A percentile compares a stretch with the other conserved stretches of the same genome.
Evolutionary conservation across 768 basidiomycete genomes (phyloP).

Genomic region (Dentipellis sp.): DNA sequence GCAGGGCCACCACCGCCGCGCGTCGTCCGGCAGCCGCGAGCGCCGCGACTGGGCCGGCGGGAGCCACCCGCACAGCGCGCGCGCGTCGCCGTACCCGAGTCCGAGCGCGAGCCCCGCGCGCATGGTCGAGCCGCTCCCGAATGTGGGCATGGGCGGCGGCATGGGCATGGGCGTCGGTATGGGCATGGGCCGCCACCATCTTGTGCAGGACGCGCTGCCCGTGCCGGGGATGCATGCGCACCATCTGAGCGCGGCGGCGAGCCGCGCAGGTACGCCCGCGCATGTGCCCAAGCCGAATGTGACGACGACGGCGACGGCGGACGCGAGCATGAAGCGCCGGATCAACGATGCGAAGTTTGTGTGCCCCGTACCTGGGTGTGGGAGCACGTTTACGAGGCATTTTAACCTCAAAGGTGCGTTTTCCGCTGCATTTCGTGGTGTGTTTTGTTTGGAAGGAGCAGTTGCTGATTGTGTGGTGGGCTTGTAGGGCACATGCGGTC

Average conservation of each 20-base stretch:
- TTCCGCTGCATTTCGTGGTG: neutral
- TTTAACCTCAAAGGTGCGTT: slow-evolving; percentile 83
- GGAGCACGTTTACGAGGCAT: slow-evolving; percentile 92
- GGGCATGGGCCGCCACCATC: neutral
- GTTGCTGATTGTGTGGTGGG: neutral
- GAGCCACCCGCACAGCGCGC: neutral
- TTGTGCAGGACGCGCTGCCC: slow-evolving; percentile 10
- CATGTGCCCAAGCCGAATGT: slow-evolving; percentile 68
- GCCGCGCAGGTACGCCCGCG: slow-evolving; percentile 5
- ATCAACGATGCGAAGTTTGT: slow-evolving; percentile 85
- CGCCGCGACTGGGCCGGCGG: slow-evolving; percentile 16
- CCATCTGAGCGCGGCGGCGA: slow-evolving; percentile 9
- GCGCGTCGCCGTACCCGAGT: slow-evolving; percentile 15
- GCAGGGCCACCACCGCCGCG: slow-evolving; percentile 31
- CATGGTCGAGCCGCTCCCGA: slow-evolving; percentile 40
- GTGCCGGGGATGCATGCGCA: neutral
- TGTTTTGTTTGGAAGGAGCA: neutral
- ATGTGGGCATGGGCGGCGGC: neutral
- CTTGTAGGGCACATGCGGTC: slow-evolving; percentile 79
- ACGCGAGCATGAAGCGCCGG: slow-evolving; percentile 75
- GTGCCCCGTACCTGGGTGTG: slow-evolving; percentile 92
- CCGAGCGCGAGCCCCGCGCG: slow-evolving; percentile 19
- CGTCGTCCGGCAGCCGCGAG: slow-evolving; percentile 31
- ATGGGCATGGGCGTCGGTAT: neutral
- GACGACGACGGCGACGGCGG: slow-evolving; percentile 82